Base-by-base conservation (phyloP, 1,284 basidiomycete species). In the Irpex rosettiformis region DNA sequence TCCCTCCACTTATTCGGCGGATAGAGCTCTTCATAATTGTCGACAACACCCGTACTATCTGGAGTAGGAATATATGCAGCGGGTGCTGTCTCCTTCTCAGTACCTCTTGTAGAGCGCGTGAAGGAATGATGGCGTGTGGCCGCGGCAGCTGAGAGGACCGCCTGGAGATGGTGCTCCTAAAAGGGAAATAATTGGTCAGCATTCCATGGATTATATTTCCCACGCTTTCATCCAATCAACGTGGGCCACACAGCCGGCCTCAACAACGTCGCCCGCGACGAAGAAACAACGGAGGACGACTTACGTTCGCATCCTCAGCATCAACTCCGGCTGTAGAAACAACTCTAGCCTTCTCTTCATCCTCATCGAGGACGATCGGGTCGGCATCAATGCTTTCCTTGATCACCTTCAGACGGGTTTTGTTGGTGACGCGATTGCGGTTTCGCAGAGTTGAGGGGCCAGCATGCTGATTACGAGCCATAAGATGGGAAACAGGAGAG, bases 151-250 rank as follows among this genome's bases (percentile, higher is more conserved):
- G 86, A 86, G 29, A 94, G 79, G 47, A 91, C 91, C 18, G 91
- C 91, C 75, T 96, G 94, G 29, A 97, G 74, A 73, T 96, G 94
- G 70, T 96, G 92, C 82, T 97, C 94, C 93, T 96, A 79, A 60
- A 69, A 62, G 54, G 58, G 61, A 63, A 62, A 63, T 62, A 60
- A 72, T 87, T 75, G 76, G 83, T 89, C 79, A 89, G 82, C 81
- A 79, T 77, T 80, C 79, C 77, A 77, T 78, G 78, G 79, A 79
- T 82, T 78, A 71, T 68, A 62, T 71, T 71, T 80, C 75, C 66
- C 77, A 77, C 75, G 72, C 54, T 45, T 45, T n/a, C 62, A 74
- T 69, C 79, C 79, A 81, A 83, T 80, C 69, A 75, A 71, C 72
- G 59, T 47, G 52, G 63, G 78, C 74, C 80, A 82, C 79, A 75